A percentile compares a stretch with the other conserved stretches of the same genome.
These are phyloP conservation scores for Diaporthe sp. DNA, from an alignment of 2,329 filamentous ascomycete genomes.

Conservation along the genomic window DNA sequence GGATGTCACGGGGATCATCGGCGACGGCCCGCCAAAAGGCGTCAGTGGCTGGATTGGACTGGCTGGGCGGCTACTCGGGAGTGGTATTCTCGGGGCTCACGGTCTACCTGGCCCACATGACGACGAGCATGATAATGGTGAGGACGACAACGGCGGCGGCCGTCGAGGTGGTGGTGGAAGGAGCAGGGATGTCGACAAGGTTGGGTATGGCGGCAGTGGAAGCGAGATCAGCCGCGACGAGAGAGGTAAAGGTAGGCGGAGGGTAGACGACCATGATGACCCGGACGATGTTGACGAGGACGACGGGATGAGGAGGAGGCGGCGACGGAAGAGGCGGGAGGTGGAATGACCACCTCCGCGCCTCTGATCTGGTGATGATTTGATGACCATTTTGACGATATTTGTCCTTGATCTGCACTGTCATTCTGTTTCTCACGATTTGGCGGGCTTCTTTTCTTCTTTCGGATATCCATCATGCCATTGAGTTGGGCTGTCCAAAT, in stretches of 20 bases:
- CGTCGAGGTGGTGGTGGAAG: slow-evolving; percentile 6
- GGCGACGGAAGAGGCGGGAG: slow-evolving; percentile 37
- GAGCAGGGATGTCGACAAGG: slow-evolving; percentile 1
- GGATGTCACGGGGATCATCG: slow-evolving; percentile 50
- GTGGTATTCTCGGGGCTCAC: slow-evolving; percentile 42
- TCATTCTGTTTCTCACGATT: background rate
- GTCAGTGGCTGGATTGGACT: slow-evolving; percentile 48
- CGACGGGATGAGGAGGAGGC: slow-evolving; percentile 43
- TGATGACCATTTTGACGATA: slow-evolving; percentile 32
- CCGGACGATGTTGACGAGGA: slow-evolving; percentile 39
- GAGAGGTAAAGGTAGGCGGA: slow-evolving; percentile 39
- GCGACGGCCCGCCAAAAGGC: slow-evolving; percentile 43
- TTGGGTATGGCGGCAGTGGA: slow-evolving; percentile 35
- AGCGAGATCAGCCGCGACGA: slow-evolving; percentile 42
- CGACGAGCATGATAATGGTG: slow-evolving; percentile 28
- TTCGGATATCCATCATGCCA: slow-evolving; percentile 34
- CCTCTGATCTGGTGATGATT: slow-evolving; percentile 8
- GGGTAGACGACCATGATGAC: slow-evolving; percentile 38
- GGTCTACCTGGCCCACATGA: slow-evolving; percentile 38
- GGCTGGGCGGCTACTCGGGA: slow-evolving; percentile 48
- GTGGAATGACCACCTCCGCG: slow-evolving; percentile 15
- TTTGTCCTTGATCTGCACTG: background rate
- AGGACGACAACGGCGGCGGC: background rate
- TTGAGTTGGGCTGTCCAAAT: background rate
- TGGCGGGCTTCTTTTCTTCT: background rate